Evolutionary conservation across 2,329 filamentous ascomycete genomes (phyloP), one percentile per base, ranked within the genome.

Genomic region (Cladophialophora carrionii): DNA sequence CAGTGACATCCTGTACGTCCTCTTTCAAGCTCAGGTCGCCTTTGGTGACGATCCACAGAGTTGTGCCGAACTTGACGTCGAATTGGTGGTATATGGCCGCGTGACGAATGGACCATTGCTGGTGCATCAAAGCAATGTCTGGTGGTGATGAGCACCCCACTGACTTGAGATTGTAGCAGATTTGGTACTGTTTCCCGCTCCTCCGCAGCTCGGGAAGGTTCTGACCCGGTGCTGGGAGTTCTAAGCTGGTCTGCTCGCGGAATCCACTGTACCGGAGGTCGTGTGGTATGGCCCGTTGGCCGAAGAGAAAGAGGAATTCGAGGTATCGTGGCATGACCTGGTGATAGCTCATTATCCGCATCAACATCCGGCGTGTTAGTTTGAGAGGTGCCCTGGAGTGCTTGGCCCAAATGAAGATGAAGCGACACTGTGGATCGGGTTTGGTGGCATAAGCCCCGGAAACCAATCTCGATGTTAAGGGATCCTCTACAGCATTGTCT

Each of bases 41-140:
- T 53, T 79, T 78, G 0, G 76, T 76, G 0, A 80, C 70, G 5
- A 82, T 74, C 80, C 80, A 82, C 2, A 81, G 57, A 0, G 77
- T 71, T 1, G 72, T 78, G 0, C 78, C 71, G 3, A 63, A 64
- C 0, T 70, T 70, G 0, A 79, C 65, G 55, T 81, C 79, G 57
- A 80, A 80, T 34, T 77, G 74, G 57, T 81, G 79, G 59, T 80
- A 74, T 3, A 80, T 62, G 0, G 74, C 77, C 0, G 74, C 76
- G 20, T 34, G 64, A 32, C 57, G 31, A 14, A 51, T 64, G 12
- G 61, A 64, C 64, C 64, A 66, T 58, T 78, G 77, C 17, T 34
- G 49, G 8, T 41, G 7, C 56, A 20, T 59, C n/a, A 62, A 24
- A 14, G 51, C 32, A n/a, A 31, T 61, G 14, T 24, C 37, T 17